Base-by-base conservation (phyloP, 2,329 filamentous ascomycete genomes). In the Periconia sp. region DNA sequence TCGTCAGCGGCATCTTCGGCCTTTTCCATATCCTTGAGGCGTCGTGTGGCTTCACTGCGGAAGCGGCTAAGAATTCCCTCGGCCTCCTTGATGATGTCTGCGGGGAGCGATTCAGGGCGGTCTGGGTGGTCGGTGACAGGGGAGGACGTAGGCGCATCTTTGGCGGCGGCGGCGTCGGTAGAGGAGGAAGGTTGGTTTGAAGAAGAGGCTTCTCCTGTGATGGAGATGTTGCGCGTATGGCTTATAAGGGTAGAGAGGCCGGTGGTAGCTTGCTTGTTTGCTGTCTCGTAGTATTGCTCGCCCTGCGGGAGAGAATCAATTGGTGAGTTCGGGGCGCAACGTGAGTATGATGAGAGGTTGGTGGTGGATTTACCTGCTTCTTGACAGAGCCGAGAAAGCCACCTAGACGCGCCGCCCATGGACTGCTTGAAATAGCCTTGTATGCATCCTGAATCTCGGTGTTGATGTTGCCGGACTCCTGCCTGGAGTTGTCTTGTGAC, bases 1-100 rank as follows among this genome's bases (percentile, higher is more conserved):
- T 97, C 94, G 72, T 99, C 94, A 8, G 94, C 94, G 3, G 93
- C 93, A 69, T 97, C 93, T 75, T 99, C 94, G 13, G 93, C 94
- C 63, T 86, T 85, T 69, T 97, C 90, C 18, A 97, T 87, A 55
- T 97, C 91, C 68, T 91, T 94, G 54, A 97, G 79, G 45, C 91
- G 85, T 75, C 91, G 92, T 23, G 90, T 81, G 5, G 92, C 92
- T 76, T 95, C 90, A 18, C 80, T 76, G 53, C 86, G 85, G 71
- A 97, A 85, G 43, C 89, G 85, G 6, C 88, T 85, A 30, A 97
- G 85, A 54, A 96, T 87, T 11, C 85, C 77, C 51, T 84, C 81
- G 7, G 82, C 82, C 61, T 83, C 81, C 53, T 79, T 80, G 52
- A 80, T 75, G 35, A 81, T 81, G 59, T 81, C 79, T 45, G 77